Conservation (phyloP, 75 land plant species). For the Selaginella moellendorffii region DNA sequence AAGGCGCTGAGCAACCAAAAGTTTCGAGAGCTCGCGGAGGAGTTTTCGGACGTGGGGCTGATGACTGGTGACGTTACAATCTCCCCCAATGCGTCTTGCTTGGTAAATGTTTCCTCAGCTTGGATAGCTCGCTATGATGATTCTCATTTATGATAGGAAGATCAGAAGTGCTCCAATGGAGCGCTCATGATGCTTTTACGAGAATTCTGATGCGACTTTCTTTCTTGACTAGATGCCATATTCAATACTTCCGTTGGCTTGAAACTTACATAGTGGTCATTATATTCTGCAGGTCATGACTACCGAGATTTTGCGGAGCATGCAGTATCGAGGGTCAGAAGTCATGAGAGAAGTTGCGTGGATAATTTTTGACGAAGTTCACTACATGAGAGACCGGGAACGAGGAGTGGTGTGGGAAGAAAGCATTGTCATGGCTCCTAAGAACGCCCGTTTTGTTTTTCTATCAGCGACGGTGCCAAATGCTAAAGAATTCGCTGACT, state of each 20-base stretch:
- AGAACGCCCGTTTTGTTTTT: conserved; percentile 7
- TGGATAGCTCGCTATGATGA: not conserved
- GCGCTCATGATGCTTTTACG: not conserved
- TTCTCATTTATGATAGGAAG: not conserved
- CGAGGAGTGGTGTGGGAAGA: conserved; percentile 48
- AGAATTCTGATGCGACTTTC: no score
- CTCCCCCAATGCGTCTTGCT: conserved; percentile 92
- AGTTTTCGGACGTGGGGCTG: conserved; percentile 94
- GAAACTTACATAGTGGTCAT: no score
- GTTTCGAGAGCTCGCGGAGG: conserved; percentile 82
- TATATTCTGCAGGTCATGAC: conserved; percentile 74
- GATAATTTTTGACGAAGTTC: conserved; percentile 98
- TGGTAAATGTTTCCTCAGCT: no score
- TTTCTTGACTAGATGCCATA: no score
- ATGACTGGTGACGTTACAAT: conserved; percentile 99
- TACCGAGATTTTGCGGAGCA: conserved; percentile 96
- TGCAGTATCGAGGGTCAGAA: conserved; percentile 98
- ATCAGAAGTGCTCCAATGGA: not conserved
- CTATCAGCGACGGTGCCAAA: conserved; percentile 7
- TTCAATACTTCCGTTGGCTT: no score
- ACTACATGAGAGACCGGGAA: conserved; percentile 97
- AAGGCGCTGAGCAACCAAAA: conserved; percentile 98
- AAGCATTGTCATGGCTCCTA: conserved; percentile 8
- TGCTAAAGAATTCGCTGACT: conserved; percentile 5
- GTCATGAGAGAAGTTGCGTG: conserved; percentile 89